A percentile compares a stretch with the other conserved stretches of the same genome.
phyloP scores from a whole-genome alignment of 2,329 filamentous ascomycete genomes.

The Tympanopsis confertula region DNA sequence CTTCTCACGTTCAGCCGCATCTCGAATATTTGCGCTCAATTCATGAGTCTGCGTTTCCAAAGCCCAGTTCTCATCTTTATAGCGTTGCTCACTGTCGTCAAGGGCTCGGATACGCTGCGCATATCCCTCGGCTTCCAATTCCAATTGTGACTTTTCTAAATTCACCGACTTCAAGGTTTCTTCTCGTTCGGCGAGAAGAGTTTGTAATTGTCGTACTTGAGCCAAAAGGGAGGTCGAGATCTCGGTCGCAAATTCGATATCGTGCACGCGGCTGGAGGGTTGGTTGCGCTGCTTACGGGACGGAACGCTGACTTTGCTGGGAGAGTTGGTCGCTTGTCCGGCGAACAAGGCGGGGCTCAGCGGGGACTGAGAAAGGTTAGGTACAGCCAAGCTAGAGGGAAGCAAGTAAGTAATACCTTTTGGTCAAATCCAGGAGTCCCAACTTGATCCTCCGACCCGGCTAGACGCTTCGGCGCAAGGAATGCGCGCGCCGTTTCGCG shows the following conservation, averaged over 20 bases:
- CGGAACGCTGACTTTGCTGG: conserved; percentile 77
- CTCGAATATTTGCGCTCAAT: conserved; percentile 59
- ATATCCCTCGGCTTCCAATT: conserved; percentile 70
- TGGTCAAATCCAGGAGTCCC: conserved; percentile 38
- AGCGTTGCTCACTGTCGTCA: conserved; percentile 88
- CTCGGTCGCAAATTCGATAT: conserved; percentile 96
- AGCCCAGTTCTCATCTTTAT: conserved; percentile 98
- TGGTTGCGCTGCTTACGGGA: conserved; percentile 86
- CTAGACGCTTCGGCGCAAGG: conserved; percentile 70
- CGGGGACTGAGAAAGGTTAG: conserved; percentile 39
- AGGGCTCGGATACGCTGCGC: conserved; percentile 69
- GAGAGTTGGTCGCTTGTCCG: conserved; percentile 72
- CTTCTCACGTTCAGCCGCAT: conserved; percentile 72
- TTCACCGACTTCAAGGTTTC: conserved; percentile 69
- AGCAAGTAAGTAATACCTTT: conserved; percentile 25
- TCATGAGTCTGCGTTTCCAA: conserved; percentile 89
- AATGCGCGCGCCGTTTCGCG: conserved; percentile 82
- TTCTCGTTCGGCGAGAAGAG: conserved; percentile 74
- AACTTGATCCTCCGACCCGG: conserved; percentile 45
- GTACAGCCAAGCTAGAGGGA: neutral
- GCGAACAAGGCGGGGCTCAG: conserved; percentile 70
- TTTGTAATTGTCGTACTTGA: conserved; percentile 86
- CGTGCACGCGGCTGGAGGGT: conserved; percentile 75
- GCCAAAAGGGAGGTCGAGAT: conserved; percentile 88
- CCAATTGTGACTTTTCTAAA: conserved; percentile 65